phyloP scores from a whole-genome alignment of 2,329 filamentous ascomycete species.

The Cladobotryum mycophilum region DNA sequence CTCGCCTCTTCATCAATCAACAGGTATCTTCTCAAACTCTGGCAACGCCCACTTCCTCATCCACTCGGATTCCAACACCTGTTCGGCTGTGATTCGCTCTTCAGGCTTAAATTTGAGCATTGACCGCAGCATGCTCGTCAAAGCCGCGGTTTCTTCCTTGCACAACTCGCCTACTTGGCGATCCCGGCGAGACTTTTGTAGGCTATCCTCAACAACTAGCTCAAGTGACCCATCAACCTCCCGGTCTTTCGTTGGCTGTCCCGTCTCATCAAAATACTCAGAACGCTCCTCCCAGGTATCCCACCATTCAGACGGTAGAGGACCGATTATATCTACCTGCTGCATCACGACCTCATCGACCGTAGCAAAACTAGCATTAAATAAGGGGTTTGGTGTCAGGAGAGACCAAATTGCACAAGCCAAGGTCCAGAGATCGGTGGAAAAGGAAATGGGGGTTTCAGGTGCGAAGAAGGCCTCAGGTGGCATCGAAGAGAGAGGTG shows the following conservation, averaged over 20 bases:
- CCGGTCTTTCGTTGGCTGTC: slow-evolving; percentile 9
- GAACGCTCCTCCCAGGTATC: slow-evolving; percentile 15
- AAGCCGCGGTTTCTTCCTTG: slow-evolving; percentile 1
- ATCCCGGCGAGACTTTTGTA: slow-evolving; percentile 10
- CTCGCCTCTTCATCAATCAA: too few species aligned
- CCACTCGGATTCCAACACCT: slow-evolving; percentile 13
- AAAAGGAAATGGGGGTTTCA: slow-evolving; percentile 24
- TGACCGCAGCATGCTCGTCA: slow-evolving; percentile 7
- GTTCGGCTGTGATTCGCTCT: slow-evolving; percentile 4
- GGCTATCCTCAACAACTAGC: slow-evolving; percentile 6
- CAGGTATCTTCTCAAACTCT: slow-evolving; percentile 19
- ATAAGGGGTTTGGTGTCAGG: slow-evolving; percentile 20
- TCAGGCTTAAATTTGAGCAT: slow-evolving; percentile 13
- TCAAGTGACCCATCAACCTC: slow-evolving; percentile 10
- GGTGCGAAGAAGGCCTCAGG: slow-evolving; percentile 32
- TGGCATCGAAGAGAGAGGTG: slow-evolving; percentile 23
- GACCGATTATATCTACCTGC: slow-evolving; percentile 15
- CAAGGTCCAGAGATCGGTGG: slow-evolving; percentile 35
- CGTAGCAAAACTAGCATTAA: slow-evolving; percentile 10
- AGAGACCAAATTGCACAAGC: slow-evolving; percentile 31
- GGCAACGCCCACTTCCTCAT: slow-evolving; percentile 16
- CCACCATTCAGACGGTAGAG: slow-evolving; percentile 18
- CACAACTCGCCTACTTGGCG: slow-evolving; percentile 1
- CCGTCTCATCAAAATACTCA: slow-evolving; percentile 17
- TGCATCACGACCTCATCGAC: slow-evolving; percentile 4